These are phyloP conservation scores for Mallotus repandus DNA, from an alignment of 441 rosid genomes.

Conservation along the genomic window DNA sequence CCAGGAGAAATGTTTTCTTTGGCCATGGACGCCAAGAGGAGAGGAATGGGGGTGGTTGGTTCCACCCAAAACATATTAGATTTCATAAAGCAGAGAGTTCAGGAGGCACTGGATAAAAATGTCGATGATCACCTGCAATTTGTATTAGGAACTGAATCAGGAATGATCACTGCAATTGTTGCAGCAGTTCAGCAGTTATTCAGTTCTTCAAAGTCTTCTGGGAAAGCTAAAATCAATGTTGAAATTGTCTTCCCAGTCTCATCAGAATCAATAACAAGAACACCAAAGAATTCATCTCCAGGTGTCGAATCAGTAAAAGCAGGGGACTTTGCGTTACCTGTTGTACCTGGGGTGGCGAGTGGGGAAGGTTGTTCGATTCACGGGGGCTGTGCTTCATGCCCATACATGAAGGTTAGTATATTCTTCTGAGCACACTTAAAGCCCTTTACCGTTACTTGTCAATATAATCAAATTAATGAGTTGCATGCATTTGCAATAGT, in stretches of 20 bases:
- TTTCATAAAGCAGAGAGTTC: slow-evolving; percentile 77
- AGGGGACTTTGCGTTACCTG: slow-evolving; percentile 55
- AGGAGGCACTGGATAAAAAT: slow-evolving; percentile 75
- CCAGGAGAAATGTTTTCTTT: slow-evolving; percentile 98
- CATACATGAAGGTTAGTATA: slow-evolving; percentile 84
- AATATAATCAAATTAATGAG: not conserved
- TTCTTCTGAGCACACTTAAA: not conserved
- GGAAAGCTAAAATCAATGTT: slow-evolving; percentile 52
- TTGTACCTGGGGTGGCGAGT: slow-evolving; percentile 87
- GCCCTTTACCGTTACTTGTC: not conserved
- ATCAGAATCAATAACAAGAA: slow-evolving; percentile 71
- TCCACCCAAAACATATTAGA: slow-evolving; percentile 91
- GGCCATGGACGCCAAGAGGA: slow-evolving; percentile 90
- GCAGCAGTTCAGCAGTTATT: slow-evolving; percentile 63
- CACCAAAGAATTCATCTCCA: slow-evolving; percentile 39
- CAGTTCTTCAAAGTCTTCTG: slow-evolving; percentile 42
- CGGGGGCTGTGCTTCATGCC: slow-evolving; percentile 98
- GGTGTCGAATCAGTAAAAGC: slow-evolving; percentile 35
- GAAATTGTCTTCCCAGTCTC: slow-evolving; percentile 96
- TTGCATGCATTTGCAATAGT: not conserved
- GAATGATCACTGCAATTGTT: slow-evolving; percentile 95
- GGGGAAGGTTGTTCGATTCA: slow-evolving; percentile 97
- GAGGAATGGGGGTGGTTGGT: slow-evolving; percentile 97
- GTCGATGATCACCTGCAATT: slow-evolving; percentile 80
- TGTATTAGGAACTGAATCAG: slow-evolving; percentile 93